Percentiles rank a stretch among this genome's conserved stretches.
Conservation (phyloP, 1,284 basidiomycete genomes). For the Boletus calvinii region DNA sequence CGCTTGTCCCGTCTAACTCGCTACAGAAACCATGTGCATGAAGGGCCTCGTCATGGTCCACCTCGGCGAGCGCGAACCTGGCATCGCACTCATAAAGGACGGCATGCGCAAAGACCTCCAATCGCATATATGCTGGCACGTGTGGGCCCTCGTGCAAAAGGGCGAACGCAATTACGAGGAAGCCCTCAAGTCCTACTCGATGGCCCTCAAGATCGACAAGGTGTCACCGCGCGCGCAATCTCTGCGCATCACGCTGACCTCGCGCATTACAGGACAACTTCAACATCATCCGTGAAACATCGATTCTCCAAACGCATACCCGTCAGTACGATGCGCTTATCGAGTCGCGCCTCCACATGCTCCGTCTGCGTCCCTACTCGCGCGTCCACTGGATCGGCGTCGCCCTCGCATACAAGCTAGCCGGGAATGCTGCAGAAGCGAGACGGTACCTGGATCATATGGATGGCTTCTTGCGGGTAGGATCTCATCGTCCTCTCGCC, state of each 20-base stretch:
- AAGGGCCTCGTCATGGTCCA: conserved; percentile 88
- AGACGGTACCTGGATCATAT: conserved; percentile 74
- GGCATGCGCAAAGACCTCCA: conserved; percentile 87
- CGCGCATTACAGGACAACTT: conserved; percentile 73
- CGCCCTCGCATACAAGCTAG: conserved; percentile 87
- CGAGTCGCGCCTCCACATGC: conserved; percentile 80
- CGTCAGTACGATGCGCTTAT: conserved; percentile 80
- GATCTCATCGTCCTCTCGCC: neutral
- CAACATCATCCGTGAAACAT: conserved; percentile 90
- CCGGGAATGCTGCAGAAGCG: conserved; percentile 72
- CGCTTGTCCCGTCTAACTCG: conserved; percentile 15
- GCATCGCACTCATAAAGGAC: conserved; percentile 83
- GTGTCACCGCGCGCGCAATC: conserved; percentile 43
- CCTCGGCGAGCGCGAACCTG: conserved; percentile 82
- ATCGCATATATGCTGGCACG: conserved; percentile 98
- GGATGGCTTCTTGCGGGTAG: conserved; percentile 58
- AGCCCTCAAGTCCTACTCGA: conserved; percentile 80
- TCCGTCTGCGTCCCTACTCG: conserved; percentile 79
- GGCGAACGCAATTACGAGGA: conserved; percentile 90
- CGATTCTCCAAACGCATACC: conserved; percentile 89
- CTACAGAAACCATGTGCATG: conserved; percentile 87
- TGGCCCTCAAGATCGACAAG: conserved; percentile 86
- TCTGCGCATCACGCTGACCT: conserved; percentile 12
- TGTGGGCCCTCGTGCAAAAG: conserved; percentile 91
- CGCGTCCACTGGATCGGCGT: conserved; percentile 91